Evolutionary conservation across 495 filamentous ascomycete genomes (phyloP), one percentile per base, ranked within the genome.

Genomic region (Penicillium argentinense): DNA sequence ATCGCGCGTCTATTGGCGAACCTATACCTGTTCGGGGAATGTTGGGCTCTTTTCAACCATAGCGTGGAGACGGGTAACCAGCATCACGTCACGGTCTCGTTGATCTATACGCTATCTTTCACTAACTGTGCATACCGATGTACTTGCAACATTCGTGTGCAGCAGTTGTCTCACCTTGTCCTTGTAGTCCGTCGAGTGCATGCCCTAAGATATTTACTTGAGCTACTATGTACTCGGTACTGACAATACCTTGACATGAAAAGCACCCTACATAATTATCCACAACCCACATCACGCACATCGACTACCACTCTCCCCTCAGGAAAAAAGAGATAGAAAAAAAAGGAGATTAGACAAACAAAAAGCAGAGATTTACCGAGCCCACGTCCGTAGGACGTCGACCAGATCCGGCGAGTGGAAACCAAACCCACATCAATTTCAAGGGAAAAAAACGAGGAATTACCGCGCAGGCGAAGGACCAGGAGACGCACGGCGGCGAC

Each of bases 381-480:
- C n/a, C n/a, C n/a, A n/a, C n/a, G n/a, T n/a, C n/a, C n/a, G n/a
- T n/a, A n/a, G n/a, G n/a, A n/a, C n/a, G n/a, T n/a, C n/a, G 32
- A 18, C 21, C 17, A 36, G 32, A 36, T 19, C n/a, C n/a, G n/a
- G 4, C 32, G 21, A 45, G 22, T 27, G 39, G 29, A 32, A 42
- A 47, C 26, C 9, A 5, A 29, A 38, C 36, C 41, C 52, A 45
- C 52, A 19, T 27, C 42, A 56, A 56, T 51, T 51, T 48, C 47
- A 44, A 40, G 43, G 34, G n/a, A n/a, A n/a, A n/a, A n/a, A 47
- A 51, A 48, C 53, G 47, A 55, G 42, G 28, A 39, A 39, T 43
- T 46, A 46, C 33, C 44, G 37, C 21, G 32, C 30, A 51, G 22
- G n/a, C 34, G 37, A 45, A 37, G 11, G 36, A 29, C 9, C n/a